Evolutionary conservation across 768 basidiomycete genomes (phyloP), one percentile per base, ranked within the genome.

Genomic region (Boletus rufocinnamomeus): DNA sequence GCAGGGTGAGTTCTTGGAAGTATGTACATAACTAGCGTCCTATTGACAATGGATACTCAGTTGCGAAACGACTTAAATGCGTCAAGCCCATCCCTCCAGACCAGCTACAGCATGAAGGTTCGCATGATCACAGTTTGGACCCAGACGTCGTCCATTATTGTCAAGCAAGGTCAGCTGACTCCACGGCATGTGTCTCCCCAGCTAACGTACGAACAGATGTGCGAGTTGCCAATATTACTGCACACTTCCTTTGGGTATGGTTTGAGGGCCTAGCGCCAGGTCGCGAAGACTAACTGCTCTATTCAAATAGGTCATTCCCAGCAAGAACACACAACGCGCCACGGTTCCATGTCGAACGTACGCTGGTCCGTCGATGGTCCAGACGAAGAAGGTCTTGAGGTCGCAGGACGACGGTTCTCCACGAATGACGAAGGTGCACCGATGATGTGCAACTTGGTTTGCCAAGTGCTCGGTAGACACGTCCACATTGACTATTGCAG

Each of bases 331-430:
- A 82, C 83, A 54, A 87, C 85, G 0, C 71, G 76, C 25, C 85
- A 87, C 56, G 86, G 85, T 14, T 84, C 82, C 10, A 85, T 86
- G 84, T 79, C 82, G 2, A 76, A 72, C 50, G 80, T 80, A 1
- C 74, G 74, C 23, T 87, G 86, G 86, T 68, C 80, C 0, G 63
- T 86, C 11, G 82, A 85, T 47, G 79, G 77, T 3, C 75, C 77
- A 2, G 80, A 83, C n/a, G 81, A 76, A 28, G 67, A 60, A 28
- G 70, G 72, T 21, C 57, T 85, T 6, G 85, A 85, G 57, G 67
- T 85, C 10, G 77, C 78, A 48, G 83, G 84, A 1, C 77, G 79
- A 52, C 80, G 76, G 52, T 86, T 82, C 65, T 81, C 77, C 6
- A 65, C 79, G 0, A 76, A 76, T 40, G 82, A 84, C 46, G 79